A percentile compares a stretch with the other conserved stretches of the same genome.
These are phyloP conservation scores for Xylariales sp. DNA, from an alignment of 2,329 filamentous ascomycete species.

Conservation along the genomic window DNA sequence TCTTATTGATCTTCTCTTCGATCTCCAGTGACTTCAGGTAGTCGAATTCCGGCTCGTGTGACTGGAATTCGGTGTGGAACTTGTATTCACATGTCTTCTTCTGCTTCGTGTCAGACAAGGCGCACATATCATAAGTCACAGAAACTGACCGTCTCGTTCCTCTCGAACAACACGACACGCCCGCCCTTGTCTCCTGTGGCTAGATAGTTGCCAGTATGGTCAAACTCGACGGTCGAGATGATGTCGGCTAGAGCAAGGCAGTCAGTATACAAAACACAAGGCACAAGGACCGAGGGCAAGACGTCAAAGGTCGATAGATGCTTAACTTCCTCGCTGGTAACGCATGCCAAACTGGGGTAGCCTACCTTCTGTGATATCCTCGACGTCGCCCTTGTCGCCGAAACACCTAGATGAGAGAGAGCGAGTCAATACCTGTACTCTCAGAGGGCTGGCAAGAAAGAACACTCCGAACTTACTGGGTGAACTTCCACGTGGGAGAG, in stretches of 20 bases:
- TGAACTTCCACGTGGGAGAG: constrained; percentile 99
- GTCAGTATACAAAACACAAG: not conserved
- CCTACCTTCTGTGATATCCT: constrained; percentile 94
- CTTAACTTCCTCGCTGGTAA: not conserved
- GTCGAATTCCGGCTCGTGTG: constrained; percentile 98
- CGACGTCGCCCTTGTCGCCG: constrained; percentile 98
- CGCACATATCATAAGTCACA: not conserved
- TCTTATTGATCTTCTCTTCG: constrained; percentile 99
- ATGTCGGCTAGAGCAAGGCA: constrained; percentile 63
- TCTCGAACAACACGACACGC: constrained; percentile 78
- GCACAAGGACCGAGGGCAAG: not conserved
- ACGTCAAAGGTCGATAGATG: constrained; percentile 1
- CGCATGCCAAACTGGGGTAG: constrained; percentile 8
- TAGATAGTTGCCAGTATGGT: constrained; percentile 84
- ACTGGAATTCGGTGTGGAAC: constrained; percentile 99
- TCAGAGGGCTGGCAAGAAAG: not conserved
- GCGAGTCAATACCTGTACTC: not conserved
- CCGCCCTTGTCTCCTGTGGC: constrained; percentile 89
- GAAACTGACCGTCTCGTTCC: constrained; percentile 83
- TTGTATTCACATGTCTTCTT: constrained; percentile 99
- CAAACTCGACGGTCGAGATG: constrained; percentile 87
- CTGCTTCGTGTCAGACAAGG: constrained; percentile 38
- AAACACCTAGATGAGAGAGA: constrained; percentile 68
- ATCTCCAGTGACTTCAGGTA: constrained; percentile 99
- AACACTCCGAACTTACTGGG: constrained; percentile 65